Conservation (phyloP, 768 basidiomycete genomes). For the Holtermanniella nyarrowii region DNA sequence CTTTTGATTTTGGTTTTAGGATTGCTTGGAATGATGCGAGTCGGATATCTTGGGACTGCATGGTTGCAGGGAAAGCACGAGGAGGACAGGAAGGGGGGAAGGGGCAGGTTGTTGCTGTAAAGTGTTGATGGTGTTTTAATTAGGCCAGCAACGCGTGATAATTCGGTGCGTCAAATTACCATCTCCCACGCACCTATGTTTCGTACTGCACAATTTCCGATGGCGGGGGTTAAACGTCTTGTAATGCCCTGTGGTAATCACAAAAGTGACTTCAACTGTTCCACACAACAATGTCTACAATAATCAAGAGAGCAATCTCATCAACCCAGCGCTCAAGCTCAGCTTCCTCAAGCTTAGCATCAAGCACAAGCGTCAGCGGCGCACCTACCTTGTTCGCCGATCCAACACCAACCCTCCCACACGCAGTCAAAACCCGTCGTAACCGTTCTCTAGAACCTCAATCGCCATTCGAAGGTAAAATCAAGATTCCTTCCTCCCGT, state of each 20-base stretch:
- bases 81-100: no score
- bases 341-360: no score
- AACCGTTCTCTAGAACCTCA: conserved; percentile 3
- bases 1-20: conserved; percentile 46
- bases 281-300: conserved; percentile 23
- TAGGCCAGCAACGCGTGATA: neutral
- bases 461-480: conserved; percentile 15
- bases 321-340: conserved; percentile 11
- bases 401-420: conserved; percentile 17
- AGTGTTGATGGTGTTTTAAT: neutral
- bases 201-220: no score
- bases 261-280: no score
- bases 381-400: neutral
- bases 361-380: neutral
- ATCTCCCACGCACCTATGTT: no score
- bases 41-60: conserved; percentile 47
- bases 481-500: conserved; percentile 1
- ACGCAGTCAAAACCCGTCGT: conserved; percentile 25
- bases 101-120: no score
- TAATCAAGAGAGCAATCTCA: conserved; percentile 17
- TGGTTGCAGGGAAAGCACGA: conserved; percentile 7
- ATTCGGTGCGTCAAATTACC: no score
- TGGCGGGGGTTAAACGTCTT: no score
- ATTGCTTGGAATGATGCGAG: conserved; percentile 60
- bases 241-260: no score